A percentile compares a stretch with the other conserved stretches of the same genome.
Conservation (phyloP, 768 basidiomycete genomes). For the Agaricus subrufescens region DNA sequence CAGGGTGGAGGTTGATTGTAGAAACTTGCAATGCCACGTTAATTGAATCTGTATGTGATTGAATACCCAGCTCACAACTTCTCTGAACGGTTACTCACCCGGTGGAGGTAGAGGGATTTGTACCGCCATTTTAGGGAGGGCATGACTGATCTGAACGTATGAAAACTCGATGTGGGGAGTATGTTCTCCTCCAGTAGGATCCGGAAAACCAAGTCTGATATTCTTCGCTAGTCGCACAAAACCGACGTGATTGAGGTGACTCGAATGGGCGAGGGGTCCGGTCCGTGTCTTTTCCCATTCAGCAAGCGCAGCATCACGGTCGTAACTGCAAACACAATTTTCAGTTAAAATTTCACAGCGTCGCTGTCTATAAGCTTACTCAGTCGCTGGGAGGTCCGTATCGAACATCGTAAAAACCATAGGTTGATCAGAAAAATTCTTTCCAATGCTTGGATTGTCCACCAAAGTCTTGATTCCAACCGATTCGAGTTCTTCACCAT, state of each 20-base stretch:
- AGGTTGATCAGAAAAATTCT: constrained; percentile 42
- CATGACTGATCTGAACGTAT: background rate
- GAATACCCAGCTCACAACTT: background rate
- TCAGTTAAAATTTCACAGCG: background rate
- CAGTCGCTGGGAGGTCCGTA: background rate
- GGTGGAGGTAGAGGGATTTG: no score
- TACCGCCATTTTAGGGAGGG: background rate
- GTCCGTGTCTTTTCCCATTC: background rate
- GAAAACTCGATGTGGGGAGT: background rate
- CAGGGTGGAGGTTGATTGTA: constrained; percentile 1
- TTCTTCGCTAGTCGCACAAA: background rate
- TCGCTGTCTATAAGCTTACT: background rate
- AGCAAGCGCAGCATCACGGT: background rate
- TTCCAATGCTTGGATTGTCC: constrained; percentile 37
- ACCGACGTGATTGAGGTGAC: background rate
- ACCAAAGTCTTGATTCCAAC: constrained; percentile 35
- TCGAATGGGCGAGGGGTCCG: background rate
- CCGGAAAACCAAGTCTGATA: background rate
- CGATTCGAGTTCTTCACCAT: constrained; percentile 23
- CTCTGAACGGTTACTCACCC: no score
- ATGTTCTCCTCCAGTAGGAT: background rate
- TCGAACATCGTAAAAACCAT: background rate
- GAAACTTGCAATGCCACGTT: background rate
- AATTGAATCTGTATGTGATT: no score
- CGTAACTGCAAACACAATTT: background rate